These are phyloP conservation scores for Halophytophthora polymorphica DNA, from an alignment of 352 stramenopile genomes.

Conservation along the genomic window DNA sequence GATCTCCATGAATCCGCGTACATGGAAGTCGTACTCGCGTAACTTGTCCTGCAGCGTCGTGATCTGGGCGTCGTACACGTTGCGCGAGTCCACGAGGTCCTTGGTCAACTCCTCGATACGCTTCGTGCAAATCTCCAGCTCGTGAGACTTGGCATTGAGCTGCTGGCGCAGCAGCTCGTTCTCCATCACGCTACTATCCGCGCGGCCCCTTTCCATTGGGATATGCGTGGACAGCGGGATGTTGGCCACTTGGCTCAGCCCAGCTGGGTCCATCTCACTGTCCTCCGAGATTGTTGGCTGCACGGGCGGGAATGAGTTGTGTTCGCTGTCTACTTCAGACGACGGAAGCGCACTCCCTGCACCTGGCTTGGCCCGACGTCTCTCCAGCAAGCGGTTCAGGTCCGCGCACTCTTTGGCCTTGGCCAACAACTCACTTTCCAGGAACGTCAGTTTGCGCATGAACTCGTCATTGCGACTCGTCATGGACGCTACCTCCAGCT, in stretches of 20 bases:
- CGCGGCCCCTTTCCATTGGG: conserved; percentile 10
- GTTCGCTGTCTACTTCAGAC: conserved; percentile 2
- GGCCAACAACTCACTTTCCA: conserved; percentile 46
- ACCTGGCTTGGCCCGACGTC: conserved; percentile 7
- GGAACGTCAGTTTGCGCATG: conserved; percentile 42
- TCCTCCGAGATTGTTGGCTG: conserved; percentile 13
- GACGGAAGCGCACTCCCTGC: conserved; percentile 7
- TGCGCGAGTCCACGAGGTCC: conserved; percentile 46
- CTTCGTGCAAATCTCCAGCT: conserved; percentile 38
- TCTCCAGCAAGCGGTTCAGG: conserved; percentile 35
- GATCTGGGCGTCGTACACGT: conserved; percentile 56
- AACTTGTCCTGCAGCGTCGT: conserved; percentile 40
- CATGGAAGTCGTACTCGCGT: conserved; percentile 44
- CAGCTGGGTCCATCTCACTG: conserved; percentile 7
- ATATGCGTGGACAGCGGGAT: neutral
- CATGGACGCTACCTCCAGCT: conserved; percentile 34
- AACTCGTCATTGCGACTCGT: conserved; percentile 49
- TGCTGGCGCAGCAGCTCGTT: conserved; percentile 62
- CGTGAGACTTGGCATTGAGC: conserved; percentile 40
- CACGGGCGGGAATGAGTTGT: conserved; percentile 4
- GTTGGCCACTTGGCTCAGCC: neutral
- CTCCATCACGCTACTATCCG: conserved; percentile 26
- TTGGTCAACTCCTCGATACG: conserved; percentile 45
- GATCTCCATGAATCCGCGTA: conserved; percentile 43
- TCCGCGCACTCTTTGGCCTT: conserved; percentile 52